phyloP scores from a whole-genome alignment of 2,329 filamentous ascomycete species.

The Leptodontidium sp. region DNA sequence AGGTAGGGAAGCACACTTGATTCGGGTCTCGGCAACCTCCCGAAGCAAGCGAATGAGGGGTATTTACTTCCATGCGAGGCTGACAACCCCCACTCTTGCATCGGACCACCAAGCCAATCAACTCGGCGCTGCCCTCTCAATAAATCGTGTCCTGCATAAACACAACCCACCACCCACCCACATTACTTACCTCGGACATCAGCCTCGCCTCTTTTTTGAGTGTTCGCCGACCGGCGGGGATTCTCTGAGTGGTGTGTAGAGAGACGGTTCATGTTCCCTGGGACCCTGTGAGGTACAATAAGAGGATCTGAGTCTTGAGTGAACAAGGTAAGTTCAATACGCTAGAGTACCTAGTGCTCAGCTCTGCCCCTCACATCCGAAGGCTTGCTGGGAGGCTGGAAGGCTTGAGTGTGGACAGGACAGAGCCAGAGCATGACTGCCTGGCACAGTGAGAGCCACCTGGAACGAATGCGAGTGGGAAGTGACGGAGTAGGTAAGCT shows the following conservation, averaged over 20 bases:
- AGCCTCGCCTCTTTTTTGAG: background rate
- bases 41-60: too few species aligned
- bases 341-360: too few species aligned
- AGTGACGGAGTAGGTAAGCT: background rate
- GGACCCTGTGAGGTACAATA: too few species aligned
- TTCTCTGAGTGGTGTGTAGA: too few species aligned
- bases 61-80: slow-evolving; percentile 1
- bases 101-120: slow-evolving; percentile 3
- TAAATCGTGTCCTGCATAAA: background rate
- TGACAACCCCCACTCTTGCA: background rate
- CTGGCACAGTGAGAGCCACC: background rate
- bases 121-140: too few species aligned
- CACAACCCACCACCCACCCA: background rate
- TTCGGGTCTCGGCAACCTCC: too few species aligned
- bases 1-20: too few species aligned
- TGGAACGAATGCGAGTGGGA: too few species aligned
- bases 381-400: slow-evolving; percentile 4
- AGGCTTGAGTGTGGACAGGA: background rate
- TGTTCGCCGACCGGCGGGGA: too few species aligned
- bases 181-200: background rate
- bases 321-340: too few species aligned
- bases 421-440: background rate
- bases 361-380: slow-evolving; percentile 10
- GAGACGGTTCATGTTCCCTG: too few species aligned
- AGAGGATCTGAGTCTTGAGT: background rate